Evolutionary conservation across 1,284 basidiomycete genomes (phyloP), one percentile per base, ranked within the genome.

Genomic region (Sanghuangporus weigelae): DNA sequence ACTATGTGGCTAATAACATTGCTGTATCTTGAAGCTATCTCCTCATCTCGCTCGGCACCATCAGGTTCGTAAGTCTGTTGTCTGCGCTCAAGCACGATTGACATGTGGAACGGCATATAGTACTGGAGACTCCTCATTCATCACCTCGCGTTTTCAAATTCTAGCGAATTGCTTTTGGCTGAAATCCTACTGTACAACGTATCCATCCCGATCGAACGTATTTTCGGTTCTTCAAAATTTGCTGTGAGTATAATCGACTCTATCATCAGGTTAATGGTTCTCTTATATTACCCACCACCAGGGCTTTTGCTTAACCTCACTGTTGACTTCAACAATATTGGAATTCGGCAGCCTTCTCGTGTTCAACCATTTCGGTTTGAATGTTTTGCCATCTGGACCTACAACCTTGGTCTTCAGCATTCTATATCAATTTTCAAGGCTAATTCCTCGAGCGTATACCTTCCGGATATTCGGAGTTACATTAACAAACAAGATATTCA

Each of bases 151-250:
- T 96, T 91, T 71, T 82, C 87, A 4, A 95, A 88, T 73, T 95
- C 91, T 0, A 90, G 90, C 63, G 93, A 96, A 72, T 80, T 98
- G 38, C 83, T 97, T 58, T 73, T 96, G 54, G 85, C 84, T 1
- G 85, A 91, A 67, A 71, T 96, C 26, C 68, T 95, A 14, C 75
- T 97, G 2, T 96, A 89, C 75, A 85, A 87, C 71, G 80, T 86
- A 23, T 85, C 85, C 1, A 75, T 93, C 1, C 83, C 83, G 26
- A 81, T 96, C 50, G 95, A 98, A 72, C 82, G 95, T 61, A 84
- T 87, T 46, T 96, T 95, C 71, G 95, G 95, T 1, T 89, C 87
- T 59, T 75, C 87, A 63, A 97, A 97, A 73, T 97, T 85, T 75
- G 91, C 92, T n/a, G 94, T 94, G 69, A 75, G 91, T 77, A 16